Evolutionary conservation across 257 asterid species (phyloP).

Genomic region (Leonotis leonurus): DNA sequence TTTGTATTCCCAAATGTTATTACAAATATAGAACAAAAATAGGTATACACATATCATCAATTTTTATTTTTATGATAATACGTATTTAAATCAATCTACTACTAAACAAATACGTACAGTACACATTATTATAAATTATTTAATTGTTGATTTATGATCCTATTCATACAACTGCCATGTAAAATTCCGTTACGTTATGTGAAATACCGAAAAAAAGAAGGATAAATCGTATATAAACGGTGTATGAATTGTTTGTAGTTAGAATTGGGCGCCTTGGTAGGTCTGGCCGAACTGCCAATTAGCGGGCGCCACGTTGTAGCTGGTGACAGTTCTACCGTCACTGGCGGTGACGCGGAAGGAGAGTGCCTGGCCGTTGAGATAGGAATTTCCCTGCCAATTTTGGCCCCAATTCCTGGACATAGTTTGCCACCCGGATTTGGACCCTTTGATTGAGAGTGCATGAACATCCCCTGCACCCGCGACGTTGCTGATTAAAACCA

Average conservation of each 20-base stretch:
- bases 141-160: not conserved
- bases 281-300: constrained; percentile 55
- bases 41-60: not conserved
- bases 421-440: constrained; percentile 42
- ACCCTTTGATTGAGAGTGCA: constrained; percentile 47
- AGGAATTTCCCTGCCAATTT: constrained; percentile 48
- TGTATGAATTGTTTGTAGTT: not conserved
- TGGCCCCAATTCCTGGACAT: constrained; percentile 58
- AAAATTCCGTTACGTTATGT: not conserved
- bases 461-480: constrained; percentile 55
- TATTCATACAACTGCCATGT: not conserved
- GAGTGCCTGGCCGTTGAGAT: constrained; percentile 43
- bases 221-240: not conserved
- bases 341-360: constrained; percentile 38
- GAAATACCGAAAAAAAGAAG: not conserved
- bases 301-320: constrained; percentile 32
- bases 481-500: constrained; percentile 44
- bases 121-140: too few relatives aligned
- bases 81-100: too few relatives aligned
- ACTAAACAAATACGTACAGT: too few relatives aligned
- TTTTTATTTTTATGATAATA: too few relatives aligned
- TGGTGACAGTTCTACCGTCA: constrained; percentile 43
- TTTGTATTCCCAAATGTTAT: too few relatives aligned
- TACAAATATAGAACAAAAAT: too few relatives aligned
- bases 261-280: constrained; percentile 38